A percentile compares a stretch with the other conserved stretches of the same genome.
Conservation (phyloP, 345 rosid species). For the Brassica cretica region DNA sequence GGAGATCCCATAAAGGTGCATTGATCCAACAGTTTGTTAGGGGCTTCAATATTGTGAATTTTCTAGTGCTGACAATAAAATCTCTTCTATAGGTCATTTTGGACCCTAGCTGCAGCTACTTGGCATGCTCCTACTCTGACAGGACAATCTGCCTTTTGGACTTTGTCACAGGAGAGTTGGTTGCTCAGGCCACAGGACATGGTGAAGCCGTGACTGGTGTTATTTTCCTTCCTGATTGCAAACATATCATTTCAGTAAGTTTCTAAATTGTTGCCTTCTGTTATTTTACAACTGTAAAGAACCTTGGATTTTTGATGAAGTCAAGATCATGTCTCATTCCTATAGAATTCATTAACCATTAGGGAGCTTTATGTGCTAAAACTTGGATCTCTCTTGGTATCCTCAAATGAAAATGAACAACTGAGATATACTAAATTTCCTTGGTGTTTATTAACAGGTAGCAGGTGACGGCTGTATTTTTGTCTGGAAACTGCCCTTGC, state of each 20-base stretch:
- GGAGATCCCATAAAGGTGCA: constrained; percentile 81
- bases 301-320: constrained; percentile 1
- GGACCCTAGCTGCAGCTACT: constrained; percentile 79
- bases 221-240: constrained; percentile 82
- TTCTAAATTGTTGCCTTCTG: constrained; percentile 19
- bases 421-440: neutral
- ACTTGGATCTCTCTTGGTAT: constrained; percentile 7
- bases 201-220: constrained; percentile 76
- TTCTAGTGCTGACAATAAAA: constrained; percentile 27
- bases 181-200: constrained; percentile 70
- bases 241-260: constrained; percentile 83
- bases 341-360: neutral
- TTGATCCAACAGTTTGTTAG: constrained; percentile 25
- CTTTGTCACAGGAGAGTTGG: constrained; percentile 63
- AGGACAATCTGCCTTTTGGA: constrained; percentile 70
- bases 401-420: neutral
- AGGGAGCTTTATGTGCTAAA: constrained; percentile 7
- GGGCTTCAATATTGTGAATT: constrained; percentile 12
- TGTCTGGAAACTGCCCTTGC: constrained; percentile 70
- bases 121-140: constrained; percentile 74
- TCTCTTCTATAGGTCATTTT: constrained; percentile 55
- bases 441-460: constrained; percentile 50
- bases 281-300: neutral
- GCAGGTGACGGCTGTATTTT: constrained; percentile 80
- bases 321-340: constrained; percentile 10